Base-by-base conservation (phyloP, 2,329 filamentous ascomycete genomes). In the Monilinia polystroma region DNA sequence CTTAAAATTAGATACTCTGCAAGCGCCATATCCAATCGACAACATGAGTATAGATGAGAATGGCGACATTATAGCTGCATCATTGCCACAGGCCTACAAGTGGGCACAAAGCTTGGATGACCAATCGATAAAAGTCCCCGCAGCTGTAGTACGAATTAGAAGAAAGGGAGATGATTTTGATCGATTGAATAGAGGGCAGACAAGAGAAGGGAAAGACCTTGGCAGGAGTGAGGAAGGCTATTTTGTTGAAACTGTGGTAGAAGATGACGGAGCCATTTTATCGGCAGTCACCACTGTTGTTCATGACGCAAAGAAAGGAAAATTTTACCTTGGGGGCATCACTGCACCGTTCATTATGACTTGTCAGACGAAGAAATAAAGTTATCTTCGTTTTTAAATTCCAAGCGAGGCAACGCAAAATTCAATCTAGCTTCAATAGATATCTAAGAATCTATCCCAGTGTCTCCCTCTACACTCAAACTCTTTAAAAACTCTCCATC, bases 11-110 rank as follows among this genome's bases (percentile, higher is more conserved):
- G 73, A 71, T 53, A 70, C 69, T 1, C 74, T 79, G 55, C 57
- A 73, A 49, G 64, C 73, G 10, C 70, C 73, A 18, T 70, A 75
- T 32, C 75, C 76, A 0, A 66, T 79, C 5, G 78, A 79, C 66
- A 79, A 79, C 51, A 64, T 79, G 11, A 75, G 74, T 1, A 67
- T 78, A n/a, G 78, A 79, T 65, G 68, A 67, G 4, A 73, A 77
- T 29, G 77, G 78, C 1, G 74, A 78, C 45, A 73, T 79, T 47
- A 74, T 74, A 66, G 77, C 71, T 3, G 76, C 77, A 4, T 73
- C 70, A 3, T 67, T 79, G 54, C 77, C 78, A 0, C 72, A 76
- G 53, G 7, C 66, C 0, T 53, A 73, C 7, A 69, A 70, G 29
- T 69, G 74, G 26, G 4, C 71, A 11, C 59, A 71, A 38, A 67